Evolutionary conservation across 768 basidiomycete genomes (phyloP), one percentile per base, ranked within the genome.

Genomic region (Suillus bovinus): DNA sequence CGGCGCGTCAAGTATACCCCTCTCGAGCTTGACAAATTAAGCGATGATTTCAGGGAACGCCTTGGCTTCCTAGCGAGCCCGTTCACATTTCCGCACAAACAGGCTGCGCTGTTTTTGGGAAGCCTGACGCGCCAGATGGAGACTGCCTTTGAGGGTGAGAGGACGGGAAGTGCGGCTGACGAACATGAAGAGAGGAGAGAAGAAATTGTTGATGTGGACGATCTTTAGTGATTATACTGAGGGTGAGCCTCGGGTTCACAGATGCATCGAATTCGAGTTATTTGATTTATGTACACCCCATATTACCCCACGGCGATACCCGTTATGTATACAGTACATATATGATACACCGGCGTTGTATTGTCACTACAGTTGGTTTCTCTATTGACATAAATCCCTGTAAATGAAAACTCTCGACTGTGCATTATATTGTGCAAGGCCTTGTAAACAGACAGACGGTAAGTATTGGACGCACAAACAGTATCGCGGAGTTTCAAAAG

Each of bases 1-100:
- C 73, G 73, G 59, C 67, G 74, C 46, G 63, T 75, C 60, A 83
- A 84, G 59, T 94, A 89, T 69, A 78, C 78, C 1, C 91, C 92
- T 3, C 73, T 82, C 20, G 77, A 85, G 33, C 80, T 93, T 6
- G 86, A 91, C 58, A 84, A 84, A 60, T 89, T 91, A 70, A 61
- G 77, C 0, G 66, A 70, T 6, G 82, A 86, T 10, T 86, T 88
- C 69, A 79, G 83, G n/a, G 74, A 82, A 39, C 79, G 78, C 31
- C 73, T 94, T 24, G 82, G 81, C 22, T 93, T 88, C 71, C 77
- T 94, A 62, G 78, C 75, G 39, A 78, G 78, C 1, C 73, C 84
- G 1, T 94, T 94, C 72, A 86, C 88, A 11, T 94, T 94, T 70
- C 78, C 81, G 60, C 80, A 82, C 39, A 77, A 81, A 13, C 92